phyloP scores from a whole-genome alignment of 2,329 filamentous ascomycete genomes.

The Aspergillus luchuensis region DNA sequence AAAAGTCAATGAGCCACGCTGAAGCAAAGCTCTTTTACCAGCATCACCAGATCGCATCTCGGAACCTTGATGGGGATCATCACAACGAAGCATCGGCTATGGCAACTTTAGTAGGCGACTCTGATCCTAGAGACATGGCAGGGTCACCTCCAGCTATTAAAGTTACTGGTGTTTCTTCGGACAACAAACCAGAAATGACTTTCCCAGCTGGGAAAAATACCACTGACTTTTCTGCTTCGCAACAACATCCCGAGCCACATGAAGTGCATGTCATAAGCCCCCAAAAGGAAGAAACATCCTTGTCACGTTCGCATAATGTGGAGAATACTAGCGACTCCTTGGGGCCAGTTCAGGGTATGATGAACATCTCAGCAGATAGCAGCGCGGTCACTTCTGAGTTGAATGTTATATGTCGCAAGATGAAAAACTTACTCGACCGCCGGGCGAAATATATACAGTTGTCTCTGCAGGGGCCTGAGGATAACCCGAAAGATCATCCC shows the following conservation, averaged over 20 bases:
- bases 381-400: constrained; percentile 82
- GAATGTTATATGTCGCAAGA: constrained; percentile 81
- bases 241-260: constrained; percentile 1
- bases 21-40: constrained; percentile 98
- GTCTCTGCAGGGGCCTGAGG: constrained; percentile 76
- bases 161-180: background rate
- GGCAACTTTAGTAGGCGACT: background rate
- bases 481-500: constrained; percentile 85
- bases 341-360: constrained; percentile 61
- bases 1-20: constrained; percentile 90
- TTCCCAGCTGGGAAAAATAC: background rate
- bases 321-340: constrained; percentile 55
- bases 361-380: constrained; percentile 70
- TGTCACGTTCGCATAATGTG: background rate
- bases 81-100: background rate
- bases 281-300: background rate
- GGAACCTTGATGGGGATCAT: constrained; percentile 36
- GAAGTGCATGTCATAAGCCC: constrained; percentile 4
- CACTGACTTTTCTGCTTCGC: background rate
- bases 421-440: constrained; percentile 84
- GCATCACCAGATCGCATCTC: constrained; percentile 71
- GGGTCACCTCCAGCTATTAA: background rate
- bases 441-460: constrained; percentile 85
- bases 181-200: background rate
- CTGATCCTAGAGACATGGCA: background rate